Percentiles rank a stretch among this genome's conserved stretches.
These are phyloP conservation scores for Trichoderma brevicompactum DNA, from an alignment of 2,329 filamentous ascomycete species.

Conservation along the genomic window DNA sequence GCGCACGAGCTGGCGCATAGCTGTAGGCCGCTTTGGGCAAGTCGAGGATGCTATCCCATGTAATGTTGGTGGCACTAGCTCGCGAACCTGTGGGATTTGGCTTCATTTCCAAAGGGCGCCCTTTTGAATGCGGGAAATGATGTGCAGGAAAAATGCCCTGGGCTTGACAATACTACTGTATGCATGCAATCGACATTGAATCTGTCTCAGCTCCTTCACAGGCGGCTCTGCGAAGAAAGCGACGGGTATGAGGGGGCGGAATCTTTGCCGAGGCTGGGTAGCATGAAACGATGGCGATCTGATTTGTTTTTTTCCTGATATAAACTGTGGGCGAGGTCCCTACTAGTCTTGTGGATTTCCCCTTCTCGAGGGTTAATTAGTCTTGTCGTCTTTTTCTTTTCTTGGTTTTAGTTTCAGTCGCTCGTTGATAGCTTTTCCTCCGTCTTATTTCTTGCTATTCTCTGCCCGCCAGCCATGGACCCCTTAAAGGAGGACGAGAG, in stretches of 20 bases:
- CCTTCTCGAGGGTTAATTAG: neutral
- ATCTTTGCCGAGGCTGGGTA: neutral
- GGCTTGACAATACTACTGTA: neutral
- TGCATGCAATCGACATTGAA: neutral
- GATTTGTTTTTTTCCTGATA: conserved; percentile 1
- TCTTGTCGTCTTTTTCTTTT: neutral
- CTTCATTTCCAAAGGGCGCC: neutral
- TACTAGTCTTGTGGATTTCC: neutral
- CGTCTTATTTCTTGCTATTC: neutral
- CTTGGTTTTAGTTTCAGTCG: neutral
- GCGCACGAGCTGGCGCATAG: neutral
- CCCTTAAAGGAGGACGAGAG: neutral
- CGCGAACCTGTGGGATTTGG: neutral
- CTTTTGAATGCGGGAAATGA: conserved; percentile 1
- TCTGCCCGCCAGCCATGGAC: neutral
- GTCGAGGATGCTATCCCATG: neutral
- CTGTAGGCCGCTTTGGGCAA: neutral
- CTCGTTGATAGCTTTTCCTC: neutral
- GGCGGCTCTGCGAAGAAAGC: too few species aligned
- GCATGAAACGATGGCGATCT: neutral
- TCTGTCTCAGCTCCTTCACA: too few species aligned
- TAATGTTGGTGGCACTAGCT: neutral
- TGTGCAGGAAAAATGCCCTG: conserved; percentile 3
- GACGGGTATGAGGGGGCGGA: neutral
- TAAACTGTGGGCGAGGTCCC: conserved; percentile 13